Percentiles rank a stretch among this genome's conserved stretches.
These are phyloP conservation scores for Coemansia sp. DNA, from an alignment of 192 early-diverging fungal genomes.

Conservation along the genomic window DNA sequence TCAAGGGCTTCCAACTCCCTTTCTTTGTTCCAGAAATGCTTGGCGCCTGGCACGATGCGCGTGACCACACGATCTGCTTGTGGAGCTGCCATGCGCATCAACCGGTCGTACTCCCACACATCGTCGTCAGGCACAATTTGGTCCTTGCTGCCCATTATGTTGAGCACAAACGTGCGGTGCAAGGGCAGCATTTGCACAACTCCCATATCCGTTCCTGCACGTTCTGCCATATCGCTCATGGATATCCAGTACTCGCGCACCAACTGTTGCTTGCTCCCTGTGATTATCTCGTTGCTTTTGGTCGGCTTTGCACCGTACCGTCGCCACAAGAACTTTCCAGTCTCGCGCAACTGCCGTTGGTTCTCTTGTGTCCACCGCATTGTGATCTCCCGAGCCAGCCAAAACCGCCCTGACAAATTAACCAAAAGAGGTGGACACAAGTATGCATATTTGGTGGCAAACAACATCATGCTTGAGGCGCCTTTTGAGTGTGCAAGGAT, in stretches of 20 bases:
- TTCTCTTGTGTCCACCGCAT: conserved; percentile 53
- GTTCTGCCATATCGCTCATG: conserved; percentile 24
- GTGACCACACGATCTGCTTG: conserved; percentile 13
- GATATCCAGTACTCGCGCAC: conserved; percentile 43
- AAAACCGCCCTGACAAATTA: conserved; percentile 53
- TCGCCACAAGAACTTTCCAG: conserved; percentile 54
- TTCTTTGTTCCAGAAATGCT: conserved; percentile 35
- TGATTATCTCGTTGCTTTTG: conserved; percentile 16
- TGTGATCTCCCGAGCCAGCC: conserved; percentile 43
- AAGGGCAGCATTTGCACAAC: conserved; percentile 45
- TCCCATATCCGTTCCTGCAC: conserved; percentile 47
- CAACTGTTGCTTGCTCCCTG: neutral
- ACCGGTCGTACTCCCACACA: conserved; percentile 46
- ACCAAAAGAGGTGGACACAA: conserved; percentile 48
- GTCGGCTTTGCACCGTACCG: conserved; percentile 28
- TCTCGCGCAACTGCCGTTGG: conserved; percentile 20
- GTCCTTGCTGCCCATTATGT: conserved; percentile 53
- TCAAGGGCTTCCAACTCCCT: conserved; percentile 12
- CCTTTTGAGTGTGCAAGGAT: conserved; percentile 59
- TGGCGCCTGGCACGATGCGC: conserved; percentile 23
- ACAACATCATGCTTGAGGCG: conserved; percentile 51
- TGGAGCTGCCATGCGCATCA: conserved; percentile 24
- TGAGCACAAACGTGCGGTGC: conserved; percentile 44
- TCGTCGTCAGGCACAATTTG: conserved; percentile 49
- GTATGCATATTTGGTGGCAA: conserved; percentile 42